Base-by-base conservation (phyloP, 352 stramenopile species). In the Pythium rishiriense region DNA sequence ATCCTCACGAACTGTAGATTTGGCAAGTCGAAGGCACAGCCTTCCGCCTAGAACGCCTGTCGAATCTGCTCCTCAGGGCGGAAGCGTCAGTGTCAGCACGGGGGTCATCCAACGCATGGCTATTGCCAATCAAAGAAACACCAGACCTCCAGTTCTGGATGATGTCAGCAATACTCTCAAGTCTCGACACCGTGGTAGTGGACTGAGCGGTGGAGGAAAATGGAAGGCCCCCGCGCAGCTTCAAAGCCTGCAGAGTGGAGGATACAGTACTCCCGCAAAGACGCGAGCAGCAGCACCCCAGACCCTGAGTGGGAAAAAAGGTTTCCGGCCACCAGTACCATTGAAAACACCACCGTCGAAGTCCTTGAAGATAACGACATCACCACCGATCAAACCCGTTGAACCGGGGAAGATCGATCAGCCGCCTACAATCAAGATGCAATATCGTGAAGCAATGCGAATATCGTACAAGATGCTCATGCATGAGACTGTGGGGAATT, bases 291-390 rank as follows among this genome's bases (percentile, higher is more conserved):
- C 24, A 46, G 45, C 70, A 58, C 45, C 53, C 42, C 53, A 64
- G 37, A 58, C n/a, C 14, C 37, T 69, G 5, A 69, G 53, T 54
- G 39, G 43, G n/a, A 69, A 69, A 31, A 69, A 69, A 58, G 65
- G 70, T 51, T 88, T 88, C 31, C 63, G 69, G 17, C 75, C 79
- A 8, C 79, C 79, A 28, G 25, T 84, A 53, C 66, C 74, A 21
- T 75, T 59, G 29, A 85, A 84, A 59, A 64, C 42, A 28, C 51
- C 58, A 9, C 50, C 67, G 14, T 52, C 29, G 33, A 68, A 60
- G 47, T 39, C 25, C 17, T 9, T 56, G 4, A 51, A 52, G 17
- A 24, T 29, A 42, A 55, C n/a, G 25, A 52, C 31, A 64, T 25
- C 14, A n/a, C 11, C 73, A 78, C 47, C 70, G 58, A 7, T 29